phyloP scores from a whole-genome alignment of 2,329 filamentous ascomycete species.

The Diplodia corticola region DNA sequence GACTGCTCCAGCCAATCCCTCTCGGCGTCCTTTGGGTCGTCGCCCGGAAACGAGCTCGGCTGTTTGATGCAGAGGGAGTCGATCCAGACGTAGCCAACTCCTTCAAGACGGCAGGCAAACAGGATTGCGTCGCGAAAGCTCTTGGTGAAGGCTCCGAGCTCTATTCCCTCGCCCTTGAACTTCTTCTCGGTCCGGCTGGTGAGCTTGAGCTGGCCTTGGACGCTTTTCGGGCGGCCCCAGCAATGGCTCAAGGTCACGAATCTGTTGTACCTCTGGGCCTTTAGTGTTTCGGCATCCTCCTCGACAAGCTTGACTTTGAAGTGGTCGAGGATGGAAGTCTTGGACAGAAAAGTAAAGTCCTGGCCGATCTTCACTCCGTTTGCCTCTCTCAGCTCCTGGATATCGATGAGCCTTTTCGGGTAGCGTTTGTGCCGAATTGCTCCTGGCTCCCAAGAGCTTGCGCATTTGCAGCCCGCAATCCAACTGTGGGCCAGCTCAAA shows the following conservation, averaged over 20 bases:
- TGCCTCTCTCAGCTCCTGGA: not conserved
- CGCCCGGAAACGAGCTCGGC: not conserved
- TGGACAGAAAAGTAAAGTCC: not conserved
- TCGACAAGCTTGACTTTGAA: not conserved
- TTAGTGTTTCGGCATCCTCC: not conserved
- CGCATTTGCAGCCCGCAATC: constrained; percentile 26
- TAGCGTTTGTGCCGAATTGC: not conserved
- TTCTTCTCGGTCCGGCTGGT: constrained; percentile 12
- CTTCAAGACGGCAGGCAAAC: constrained; percentile 22
- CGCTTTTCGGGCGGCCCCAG: constrained; percentile 22
- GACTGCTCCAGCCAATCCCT: constrained; percentile 29
- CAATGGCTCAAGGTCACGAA: constrained; percentile 25
- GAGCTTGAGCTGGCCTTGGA: constrained; percentile 15
- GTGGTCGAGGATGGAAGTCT: not conserved
- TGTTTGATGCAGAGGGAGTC: constrained; percentile 23
- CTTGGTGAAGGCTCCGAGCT: constrained; percentile 22
- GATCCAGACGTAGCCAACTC: constrained; percentile 27
- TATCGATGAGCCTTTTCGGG: not conserved
- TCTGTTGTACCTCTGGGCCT: not conserved
- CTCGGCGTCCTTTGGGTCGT: not conserved
- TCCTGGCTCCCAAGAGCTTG: constrained; percentile 4
- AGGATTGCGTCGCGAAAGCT: constrained; percentile 25
- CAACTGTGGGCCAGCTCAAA: constrained; percentile 24
- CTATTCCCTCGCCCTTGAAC: constrained; percentile 12
- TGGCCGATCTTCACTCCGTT: not conserved